Base-by-base conservation (phyloP, 768 basidiomycete genomes). In the Hygrophoropsis aurantiaca region DNA sequence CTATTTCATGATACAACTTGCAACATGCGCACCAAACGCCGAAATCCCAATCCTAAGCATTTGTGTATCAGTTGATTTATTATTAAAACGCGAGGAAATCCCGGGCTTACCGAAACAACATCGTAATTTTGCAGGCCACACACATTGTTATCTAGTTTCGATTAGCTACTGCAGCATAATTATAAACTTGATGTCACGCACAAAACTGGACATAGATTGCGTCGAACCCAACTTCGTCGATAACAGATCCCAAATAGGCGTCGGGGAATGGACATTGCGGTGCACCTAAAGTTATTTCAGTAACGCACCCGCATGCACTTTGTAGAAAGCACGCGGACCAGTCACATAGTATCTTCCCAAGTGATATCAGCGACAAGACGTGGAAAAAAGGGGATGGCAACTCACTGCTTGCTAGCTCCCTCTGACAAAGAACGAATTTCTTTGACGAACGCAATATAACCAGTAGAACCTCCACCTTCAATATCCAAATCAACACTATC, bases 131-230 rank as follows among this genome's bases (percentile, higher is more conserved):
- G 64, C 42, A 74, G 52, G 11, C 70, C 72, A 42, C 75, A 75
- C 2, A 47, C 52, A 54, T 76, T 75, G 55, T 78, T 72, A 51
- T 77, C 74, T 74, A 23, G 11, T 4, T 11, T 33, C 11, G 20
- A 19, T 46, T 21, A 15, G 11, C 7, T 34, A 33, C 3, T n/a
- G n/a, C n/a, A n/a, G n/a, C n/a, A n/a, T n/a, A n/a, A n/a, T n/a
- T n/a, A 23, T 37, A 45, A 42, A 44, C 20, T 41, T 36, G 19
- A 16, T 24, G 21, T 27, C 24, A 32, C 49, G 47, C 26, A 51
- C 78, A 80, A 60, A 87, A 84, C 59, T 86, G 86, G 27, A 87
- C 84, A 57, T 85, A 87, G 49, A 89, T 67, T 2, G 84, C 84
- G 65, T 89, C 87, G 52, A 88, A 89, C 4, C 61, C 73, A 10